Evolutionary conservation across 129 eudicot genomes (phyloP).

Genomic region (Artemisia annua): DNA sequence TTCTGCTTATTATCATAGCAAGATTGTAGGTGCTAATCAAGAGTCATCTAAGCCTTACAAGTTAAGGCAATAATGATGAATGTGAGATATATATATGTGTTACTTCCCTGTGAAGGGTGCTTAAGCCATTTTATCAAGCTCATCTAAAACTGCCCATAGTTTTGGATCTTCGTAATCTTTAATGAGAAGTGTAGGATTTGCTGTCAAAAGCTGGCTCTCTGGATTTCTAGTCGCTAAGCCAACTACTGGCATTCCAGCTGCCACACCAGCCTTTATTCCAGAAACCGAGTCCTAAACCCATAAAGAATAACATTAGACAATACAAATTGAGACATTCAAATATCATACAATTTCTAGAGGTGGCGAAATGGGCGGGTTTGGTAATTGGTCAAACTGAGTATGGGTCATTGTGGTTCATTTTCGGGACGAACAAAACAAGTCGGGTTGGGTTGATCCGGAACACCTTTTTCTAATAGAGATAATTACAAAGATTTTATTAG

Average conservation of each 20-base stretch:
- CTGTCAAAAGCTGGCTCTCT: slow-evolving; percentile 50
- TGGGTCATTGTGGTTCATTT: no score
- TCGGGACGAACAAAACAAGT: neutral
- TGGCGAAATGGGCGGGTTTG: neutral
- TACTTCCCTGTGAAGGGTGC: neutral
- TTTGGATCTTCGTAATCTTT: slow-evolving; percentile 86
- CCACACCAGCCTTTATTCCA: slow-evolving; percentile 94
- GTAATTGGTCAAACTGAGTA: no score
- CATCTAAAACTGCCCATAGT: slow-evolving; percentile 82
- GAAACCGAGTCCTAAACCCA: slow-evolving; percentile 74
- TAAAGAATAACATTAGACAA: neutral
- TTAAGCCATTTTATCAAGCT: slow-evolving; percentile 57
- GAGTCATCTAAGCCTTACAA: slow-evolving; percentile 26
- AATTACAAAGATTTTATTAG: no score
- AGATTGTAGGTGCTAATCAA: slow-evolving; percentile 17
- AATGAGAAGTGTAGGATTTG: slow-evolving; percentile 79
- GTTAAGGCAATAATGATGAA: slow-evolving; percentile 12
- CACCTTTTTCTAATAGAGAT: no score
- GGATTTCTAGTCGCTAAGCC: slow-evolving; percentile 84
- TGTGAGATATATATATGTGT: slow-evolving; percentile 11
- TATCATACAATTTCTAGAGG: neutral
- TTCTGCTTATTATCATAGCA: slow-evolving; percentile 31
- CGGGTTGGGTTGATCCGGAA: neutral
- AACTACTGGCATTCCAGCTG: slow-evolving; percentile 86
- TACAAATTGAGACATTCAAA: neutral